A percentile compares a stretch with the other conserved stretches of the same genome.
Evolutionary conservation across 306 rosid genomes (phyloP).

Genomic region (Corylus americana): DNA sequence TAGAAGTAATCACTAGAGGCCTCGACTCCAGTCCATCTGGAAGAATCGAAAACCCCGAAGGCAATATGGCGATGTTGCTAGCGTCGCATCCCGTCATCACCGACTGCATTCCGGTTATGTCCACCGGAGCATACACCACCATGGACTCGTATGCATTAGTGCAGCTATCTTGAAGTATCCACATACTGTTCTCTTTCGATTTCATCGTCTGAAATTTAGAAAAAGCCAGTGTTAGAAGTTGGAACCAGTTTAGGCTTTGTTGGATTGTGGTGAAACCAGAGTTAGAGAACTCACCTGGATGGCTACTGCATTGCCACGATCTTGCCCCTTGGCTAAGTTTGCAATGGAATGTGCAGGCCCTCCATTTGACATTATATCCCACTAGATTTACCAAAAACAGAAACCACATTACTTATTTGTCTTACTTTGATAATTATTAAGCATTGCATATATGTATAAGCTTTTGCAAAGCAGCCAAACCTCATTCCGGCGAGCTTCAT

Average conservation of each 20-base stretch:
- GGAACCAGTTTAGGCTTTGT: constrained; percentile 2
- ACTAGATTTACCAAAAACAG: constrained; percentile 39
- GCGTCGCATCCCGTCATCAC: constrained; percentile 93
- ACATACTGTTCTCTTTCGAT: constrained; percentile 74
- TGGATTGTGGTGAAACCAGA: constrained; percentile 1
- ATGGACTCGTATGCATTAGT: constrained; percentile 79
- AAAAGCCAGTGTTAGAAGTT: constrained; percentile 15
- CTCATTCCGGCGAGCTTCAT: constrained; percentile 69
- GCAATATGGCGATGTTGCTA: constrained; percentile 76
- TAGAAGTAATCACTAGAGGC: constrained; percentile 73
- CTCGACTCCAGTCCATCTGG: constrained; percentile 82
- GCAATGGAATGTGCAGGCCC: constrained; percentile 74
- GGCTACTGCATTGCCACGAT: constrained; percentile 87
- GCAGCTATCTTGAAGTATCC: constrained; percentile 93
- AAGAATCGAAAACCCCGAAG: constrained; percentile 89
- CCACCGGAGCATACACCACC: constrained; percentile 88
- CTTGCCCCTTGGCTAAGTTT: constrained; percentile 91
- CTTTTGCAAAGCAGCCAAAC: constrained; percentile 36
- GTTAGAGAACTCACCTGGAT: constrained; percentile 63
- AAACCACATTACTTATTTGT: background rate
- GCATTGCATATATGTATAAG: background rate
- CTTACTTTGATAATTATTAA: background rate
- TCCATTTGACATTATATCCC: constrained; percentile 86
- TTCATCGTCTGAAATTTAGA: constrained; percentile 53
- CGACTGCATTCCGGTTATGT: constrained; percentile 73